Conservation (phyloP, 805 yeast genomes). For the Cephaloascus albidus region DNA sequence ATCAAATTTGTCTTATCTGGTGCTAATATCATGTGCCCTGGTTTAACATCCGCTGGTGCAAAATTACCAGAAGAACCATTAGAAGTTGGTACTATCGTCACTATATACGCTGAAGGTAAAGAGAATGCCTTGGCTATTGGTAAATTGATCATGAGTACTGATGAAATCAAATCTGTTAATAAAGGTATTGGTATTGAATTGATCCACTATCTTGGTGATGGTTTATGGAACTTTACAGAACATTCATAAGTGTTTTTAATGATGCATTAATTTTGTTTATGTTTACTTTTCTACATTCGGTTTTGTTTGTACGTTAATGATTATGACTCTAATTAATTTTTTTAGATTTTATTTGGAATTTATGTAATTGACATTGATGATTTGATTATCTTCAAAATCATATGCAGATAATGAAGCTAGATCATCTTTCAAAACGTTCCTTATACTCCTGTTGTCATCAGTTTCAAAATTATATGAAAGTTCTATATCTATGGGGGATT, state of each 20-base stretch:
- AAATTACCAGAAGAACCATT: constrained; percentile 64
- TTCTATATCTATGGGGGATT: constrained; percentile 14
- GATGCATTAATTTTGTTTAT: neutral
- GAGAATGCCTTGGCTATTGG: constrained; percentile 88
- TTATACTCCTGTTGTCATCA: constrained; percentile 5
- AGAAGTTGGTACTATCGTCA: constrained; percentile 62
- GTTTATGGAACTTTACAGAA: constrained; percentile 54
- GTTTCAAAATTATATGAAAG: constrained; percentile 14
- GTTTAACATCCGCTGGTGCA: constrained; percentile 82
- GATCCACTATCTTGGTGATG: constrained; percentile 81
- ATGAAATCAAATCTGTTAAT: constrained; percentile 72
- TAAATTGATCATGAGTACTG: constrained; percentile 78
- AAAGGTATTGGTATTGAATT: constrained; percentile 88
- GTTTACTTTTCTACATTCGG: neutral
- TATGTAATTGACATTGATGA: constrained; percentile 7
- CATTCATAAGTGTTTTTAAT: neutral
- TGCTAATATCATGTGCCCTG: constrained; percentile 96
- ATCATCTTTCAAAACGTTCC: constrained; percentile 17
- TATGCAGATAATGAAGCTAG: constrained; percentile 15
- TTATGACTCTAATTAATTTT: neutral
- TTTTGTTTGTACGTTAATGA: neutral
- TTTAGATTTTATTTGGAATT: too few species aligned
- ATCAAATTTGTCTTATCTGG: constrained; percentile 93
- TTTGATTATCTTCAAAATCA: constrained; percentile 13
- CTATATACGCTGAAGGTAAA: constrained; percentile 87